These are phyloP conservation scores for Candida incommunis DNA, from an alignment of 805 yeast genomes.

Conservation along the genomic window DNA sequence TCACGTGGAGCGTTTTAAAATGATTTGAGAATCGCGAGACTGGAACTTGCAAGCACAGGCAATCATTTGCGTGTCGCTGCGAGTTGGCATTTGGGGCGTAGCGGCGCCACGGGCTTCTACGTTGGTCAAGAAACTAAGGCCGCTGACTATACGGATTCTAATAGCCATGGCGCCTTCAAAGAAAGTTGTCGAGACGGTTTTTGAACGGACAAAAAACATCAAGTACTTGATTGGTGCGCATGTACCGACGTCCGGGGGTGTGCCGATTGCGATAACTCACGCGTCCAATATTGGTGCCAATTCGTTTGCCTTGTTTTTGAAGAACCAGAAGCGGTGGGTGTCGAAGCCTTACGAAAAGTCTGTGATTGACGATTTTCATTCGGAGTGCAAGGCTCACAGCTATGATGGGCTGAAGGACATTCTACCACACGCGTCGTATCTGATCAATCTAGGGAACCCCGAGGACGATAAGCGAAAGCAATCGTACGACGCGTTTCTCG, in stretches of 20 bases:
- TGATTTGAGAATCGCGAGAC: no score
- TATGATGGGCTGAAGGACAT: conserved; percentile 40
- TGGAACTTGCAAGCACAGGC: no score
- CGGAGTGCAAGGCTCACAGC: conserved; percentile 44
- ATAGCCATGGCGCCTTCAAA: conserved; percentile 2
- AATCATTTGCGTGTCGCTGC: no score
- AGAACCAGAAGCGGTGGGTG: conserved; percentile 84
- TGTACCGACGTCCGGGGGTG: conserved; percentile 68
- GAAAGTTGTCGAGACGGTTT: conserved; percentile 14
- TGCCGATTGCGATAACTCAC: conserved; percentile 51
- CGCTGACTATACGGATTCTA: no score
- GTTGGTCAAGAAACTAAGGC: no score
- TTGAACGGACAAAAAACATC: conserved; percentile 29
- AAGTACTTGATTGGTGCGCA: conserved; percentile 78
- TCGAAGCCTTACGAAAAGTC: conserved; percentile 60
- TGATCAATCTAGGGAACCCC: conserved; percentile 87
- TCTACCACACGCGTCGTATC: conserved; percentile 89
- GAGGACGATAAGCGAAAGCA: conserved; percentile 65
- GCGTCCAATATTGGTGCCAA: conserved; percentile 50
- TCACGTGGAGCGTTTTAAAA: no score
- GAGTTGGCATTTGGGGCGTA: no score
- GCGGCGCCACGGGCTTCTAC: no score
- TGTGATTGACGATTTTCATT: conserved; percentile 53
- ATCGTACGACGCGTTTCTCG: conserved; percentile 65
- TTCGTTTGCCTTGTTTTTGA: conserved; percentile 80